Evolutionary conservation across 2,329 filamentous ascomycete genomes (phyloP), one percentile per base, ranked within the genome.

Genomic region (Venturia nashicola): DNA sequence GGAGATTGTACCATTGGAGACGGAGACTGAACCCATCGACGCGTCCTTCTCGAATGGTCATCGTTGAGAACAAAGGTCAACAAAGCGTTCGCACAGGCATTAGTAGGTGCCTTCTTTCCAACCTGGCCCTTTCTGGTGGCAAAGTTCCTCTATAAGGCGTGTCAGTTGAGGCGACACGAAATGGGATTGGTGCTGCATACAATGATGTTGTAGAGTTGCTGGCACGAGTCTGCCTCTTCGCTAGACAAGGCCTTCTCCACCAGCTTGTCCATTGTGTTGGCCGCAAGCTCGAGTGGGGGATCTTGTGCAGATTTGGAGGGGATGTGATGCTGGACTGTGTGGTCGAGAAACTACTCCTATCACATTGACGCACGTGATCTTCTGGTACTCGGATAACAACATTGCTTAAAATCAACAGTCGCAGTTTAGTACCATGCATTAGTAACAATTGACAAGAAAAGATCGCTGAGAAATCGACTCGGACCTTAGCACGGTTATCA

Each of bases 231-330:
- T 42, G 8, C 43, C 14, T 23, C 39, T 43, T 60, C 59, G 27
- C 59, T 23, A 9, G 59, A 60, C 39, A 60, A 39, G 16, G 42
- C 59, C 39, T 60, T 60, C 11, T 43, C 39, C n/a, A 60, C 42
- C 59, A 44, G 11, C 40, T 60, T 60, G 39, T 60, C 59, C 59
- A 60, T 60, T n/a, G 9, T 60, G n/a, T 18, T 34, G 51, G n/a
- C 12, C 20, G 3, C 9, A 20, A 51, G 20, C 20, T 51, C 46
- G 46, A 27, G 20, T 8, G 44, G n/a, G n/a, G 6, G n/a, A 23
- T 23, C n/a, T 27, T 51, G 46, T 9, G 20, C 40, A 42, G 23
- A 27, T n/a, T 18, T 48, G 8, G 44, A 9, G n/a, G 44, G 7
- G 44, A 48, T 23, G 44, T 20, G 44, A 48, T 23, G 44, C n/a